These are phyloP conservation scores for Candida quercuum DNA, from an alignment of 805 yeast genomes.

Conservation along the genomic window DNA sequence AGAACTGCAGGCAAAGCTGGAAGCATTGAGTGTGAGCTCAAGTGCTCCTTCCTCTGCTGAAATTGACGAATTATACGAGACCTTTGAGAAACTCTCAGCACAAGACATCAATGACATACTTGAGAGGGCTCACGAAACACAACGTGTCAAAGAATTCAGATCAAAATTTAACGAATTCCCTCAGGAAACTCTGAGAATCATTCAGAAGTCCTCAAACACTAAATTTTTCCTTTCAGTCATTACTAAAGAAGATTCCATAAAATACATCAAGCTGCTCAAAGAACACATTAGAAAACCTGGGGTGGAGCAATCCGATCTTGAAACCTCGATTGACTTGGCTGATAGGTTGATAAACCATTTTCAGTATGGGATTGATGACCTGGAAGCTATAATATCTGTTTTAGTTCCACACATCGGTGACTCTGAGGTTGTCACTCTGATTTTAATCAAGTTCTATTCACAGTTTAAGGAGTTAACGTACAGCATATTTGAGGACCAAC, in stretches of 20 bases:
- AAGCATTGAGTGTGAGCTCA: neutral
- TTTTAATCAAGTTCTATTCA: slow-evolving; percentile 10
- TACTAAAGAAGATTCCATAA: slow-evolving; percentile 4
- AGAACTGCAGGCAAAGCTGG: neutral
- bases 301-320: slow-evolving; percentile 5
- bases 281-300: slow-evolving; percentile 3
- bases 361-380: slow-evolving; percentile 13
- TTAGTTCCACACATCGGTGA: slow-evolving; percentile 10
- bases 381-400: slow-evolving; percentile 9
- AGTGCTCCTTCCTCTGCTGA: neutral
- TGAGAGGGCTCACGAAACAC: neutral
- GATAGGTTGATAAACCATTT: slow-evolving; percentile 24
- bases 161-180: slow-evolving; percentile 4
- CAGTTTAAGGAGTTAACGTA: slow-evolving; percentile 7
- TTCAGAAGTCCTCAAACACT: slow-evolving; percentile 1
- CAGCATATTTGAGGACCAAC: slow-evolving; percentile 12
- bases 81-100: neutral
- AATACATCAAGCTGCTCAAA: slow-evolving; percentile 7
- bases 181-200: slow-evolving; percentile 2
- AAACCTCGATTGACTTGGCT: slow-evolving; percentile 19
- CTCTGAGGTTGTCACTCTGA: slow-evolving; percentile 7
- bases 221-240: slow-evolving; percentile 2
- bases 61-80: slow-evolving; percentile 1
- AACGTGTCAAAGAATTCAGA: neutral
- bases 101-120: neutral